Evolutionary conservation across 495 filamentous ascomycete genomes (phyloP), one percentile per base, ranked within the genome.

Genomic region (Pyronema omphalodes): DNA sequence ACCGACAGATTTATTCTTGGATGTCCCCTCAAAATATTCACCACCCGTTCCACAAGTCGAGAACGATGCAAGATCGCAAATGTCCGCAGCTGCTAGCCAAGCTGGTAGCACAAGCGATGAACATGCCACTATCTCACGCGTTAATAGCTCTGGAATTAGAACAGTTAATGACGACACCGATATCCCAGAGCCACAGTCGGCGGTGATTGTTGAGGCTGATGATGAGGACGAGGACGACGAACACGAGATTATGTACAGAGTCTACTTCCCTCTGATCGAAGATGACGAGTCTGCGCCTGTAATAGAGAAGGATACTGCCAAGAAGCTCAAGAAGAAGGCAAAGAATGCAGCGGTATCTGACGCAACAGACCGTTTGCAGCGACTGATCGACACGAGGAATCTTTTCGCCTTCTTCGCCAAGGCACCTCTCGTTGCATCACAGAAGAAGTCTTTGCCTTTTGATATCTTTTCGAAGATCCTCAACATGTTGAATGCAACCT

Each of bases 361-460:
- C 0, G 60, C 71, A 6, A 72, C 74, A 47, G 83, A 89, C 49
- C 71, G 78, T 14, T 83, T 82, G 59, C 73, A 62, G 14, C 74
- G 71, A 0, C 71, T 95, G 3, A 70, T 95, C 29, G 75, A 83
- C 4, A 81, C 84, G 51, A 80, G 91, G 17, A 98, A 98, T 62
- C 68, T 94, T 50, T 94, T 96, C 65, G 86, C 91, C 2, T 88
- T 98, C 60, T 71, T 98, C 8, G 74, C 79, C 7, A 82, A 80
- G 40, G 80, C 87, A 57, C 82, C 85, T 0, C 72, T 96, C 7
- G 81, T 96, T 9, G 84, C 82, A 0, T 93, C 84, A 0, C 72
- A 75, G 14, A 71, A 73, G 14, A 78, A 79, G 11, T 71, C 80
- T 1, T 80, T 74, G 0, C 64, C 84, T 4, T 95, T 93, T 68